These are phyloP conservation scores for Penicillium riverlandense DNA, from an alignment of 495 filamentous ascomycete species.

Conservation along the genomic window DNA sequence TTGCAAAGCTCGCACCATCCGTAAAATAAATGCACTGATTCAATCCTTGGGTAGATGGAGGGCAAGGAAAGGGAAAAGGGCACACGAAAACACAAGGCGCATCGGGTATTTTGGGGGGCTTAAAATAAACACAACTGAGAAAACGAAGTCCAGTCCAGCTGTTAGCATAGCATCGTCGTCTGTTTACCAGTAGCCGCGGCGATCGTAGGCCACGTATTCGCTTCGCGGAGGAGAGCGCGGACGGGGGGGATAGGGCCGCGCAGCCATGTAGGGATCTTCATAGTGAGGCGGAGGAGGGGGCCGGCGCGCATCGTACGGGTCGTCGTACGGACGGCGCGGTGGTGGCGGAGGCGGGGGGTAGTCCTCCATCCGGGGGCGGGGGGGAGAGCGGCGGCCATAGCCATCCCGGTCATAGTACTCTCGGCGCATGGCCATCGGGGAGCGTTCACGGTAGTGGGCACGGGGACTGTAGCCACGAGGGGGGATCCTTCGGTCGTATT, in stretches of 20 bases:
- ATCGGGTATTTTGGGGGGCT: constrained; percentile 16
- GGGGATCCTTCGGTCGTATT: constrained; percentile 73
- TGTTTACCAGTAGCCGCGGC: constrained; percentile 39
- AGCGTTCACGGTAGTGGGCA: constrained; percentile 81
- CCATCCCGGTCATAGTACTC: constrained; percentile 79
- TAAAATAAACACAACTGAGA: neutral
- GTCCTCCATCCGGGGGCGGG: constrained; percentile 70
- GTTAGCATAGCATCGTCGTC: neutral
- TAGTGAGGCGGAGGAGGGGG: constrained; percentile 39
- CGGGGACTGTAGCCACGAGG: constrained; percentile 78
- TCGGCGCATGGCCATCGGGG: constrained; percentile 62
- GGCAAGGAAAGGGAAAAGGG: constrained; percentile 7
- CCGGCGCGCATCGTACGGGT: constrained; percentile 40
- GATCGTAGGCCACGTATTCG: constrained; percentile 39
- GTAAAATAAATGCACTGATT: constrained; percentile 6
- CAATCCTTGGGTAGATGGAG: constrained; percentile 10
- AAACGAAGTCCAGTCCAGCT: constrained; percentile 1
- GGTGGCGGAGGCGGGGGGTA: constrained; percentile 39
- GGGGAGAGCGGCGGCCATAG: constrained; percentile 60
- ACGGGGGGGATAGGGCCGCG: constrained; percentile 33
- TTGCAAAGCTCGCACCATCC: neutral
- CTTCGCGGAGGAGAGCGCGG: constrained; percentile 36
- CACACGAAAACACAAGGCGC: constrained; percentile 20
- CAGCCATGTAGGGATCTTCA: constrained; percentile 39
- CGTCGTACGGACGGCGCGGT: constrained; percentile 46